Percentiles rank a stretch among this genome's conserved stretches.
Conservation (phyloP, 345 rosid genomes). For the Kernera saxatilis region DNA sequence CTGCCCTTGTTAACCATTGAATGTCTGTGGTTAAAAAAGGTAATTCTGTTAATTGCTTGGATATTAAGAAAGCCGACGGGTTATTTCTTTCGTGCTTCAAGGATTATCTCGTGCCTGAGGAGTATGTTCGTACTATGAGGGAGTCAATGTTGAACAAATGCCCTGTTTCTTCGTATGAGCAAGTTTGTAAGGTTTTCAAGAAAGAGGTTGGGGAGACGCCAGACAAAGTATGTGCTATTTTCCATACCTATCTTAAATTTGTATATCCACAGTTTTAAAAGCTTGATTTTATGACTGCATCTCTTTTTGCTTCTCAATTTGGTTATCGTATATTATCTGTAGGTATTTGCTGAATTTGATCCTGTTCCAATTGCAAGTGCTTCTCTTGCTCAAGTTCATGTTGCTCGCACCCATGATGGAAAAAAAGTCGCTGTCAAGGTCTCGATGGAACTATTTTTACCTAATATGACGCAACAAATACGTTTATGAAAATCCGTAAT, state of each 20-base stretch:
- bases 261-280: not conserved
- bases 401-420: constrained; percentile 67
- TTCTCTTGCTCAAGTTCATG: constrained; percentile 99
- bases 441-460: constrained; percentile 6
- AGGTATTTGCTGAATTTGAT: constrained; percentile 79
- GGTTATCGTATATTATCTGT: constrained; percentile 7
- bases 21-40: not conserved
- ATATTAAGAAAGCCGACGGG: not conserved
- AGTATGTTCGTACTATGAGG: constrained; percentile 79
- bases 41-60: not conserved
- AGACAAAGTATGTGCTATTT: constrained; percentile 49
- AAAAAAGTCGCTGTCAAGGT: constrained; percentile 96
- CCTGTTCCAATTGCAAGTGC: constrained; percentile 96
- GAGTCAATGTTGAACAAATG: constrained; percentile 90
- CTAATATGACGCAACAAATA: not conserved
- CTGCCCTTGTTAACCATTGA: constrained; percentile 2
- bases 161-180: constrained; percentile 89
- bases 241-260: not conserved
- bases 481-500: not conserved
- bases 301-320: not conserved
- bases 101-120: constrained; percentile 89
- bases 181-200: constrained; percentile 85
- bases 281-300: not conserved
- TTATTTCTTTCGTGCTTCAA: constrained; percentile 26
- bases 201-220: constrained; percentile 86